Percentiles rank a stretch among this genome's conserved stretches.
These are phyloP conservation scores for Fusarium luffae DNA, from an alignment of 2,329 filamentous ascomycete genomes.

Conservation along the genomic window DNA sequence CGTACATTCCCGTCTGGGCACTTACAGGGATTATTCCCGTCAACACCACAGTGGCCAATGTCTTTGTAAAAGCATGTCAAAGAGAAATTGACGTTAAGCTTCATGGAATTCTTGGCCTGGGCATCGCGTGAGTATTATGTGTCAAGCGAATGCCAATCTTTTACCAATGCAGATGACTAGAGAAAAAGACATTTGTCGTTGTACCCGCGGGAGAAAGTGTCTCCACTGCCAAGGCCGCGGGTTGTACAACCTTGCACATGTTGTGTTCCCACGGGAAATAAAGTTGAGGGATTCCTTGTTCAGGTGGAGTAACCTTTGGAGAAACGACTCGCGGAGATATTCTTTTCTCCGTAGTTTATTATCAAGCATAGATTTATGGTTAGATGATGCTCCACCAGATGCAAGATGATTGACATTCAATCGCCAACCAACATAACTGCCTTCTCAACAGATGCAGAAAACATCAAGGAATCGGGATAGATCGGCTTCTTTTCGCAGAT, in stretches of 20 bases:
- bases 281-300: not conserved
- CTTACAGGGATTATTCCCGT: not conserved
- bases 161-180: not conserved
- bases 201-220: slow-evolving; percentile 10
- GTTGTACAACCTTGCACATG: no score
- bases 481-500: not conserved
- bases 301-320: not conserved
- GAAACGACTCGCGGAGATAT: not conserved
- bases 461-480: not conserved
- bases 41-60: not conserved
- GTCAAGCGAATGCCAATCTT: not conserved
- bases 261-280: slow-evolving; percentile 2
- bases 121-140: not conserved
- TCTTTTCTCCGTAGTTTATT: not conserved
- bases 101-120: slow-evolving; percentile 6
- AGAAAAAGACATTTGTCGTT: fast-evolving
- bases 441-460: not conserved
- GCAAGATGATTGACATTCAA: not conserved
- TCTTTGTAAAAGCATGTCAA: not conserved
- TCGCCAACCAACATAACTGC: not conserved
- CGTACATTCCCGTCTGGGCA: not conserved
- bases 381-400: not conserved
- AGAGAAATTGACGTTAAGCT: slow-evolving; percentile 4
- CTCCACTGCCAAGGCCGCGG: not conserved
- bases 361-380: slow-evolving; percentile 5